Evolutionary conservation across 306 rosid species (phyloP).

Genomic region (Echinosophora koreensis): DNA sequence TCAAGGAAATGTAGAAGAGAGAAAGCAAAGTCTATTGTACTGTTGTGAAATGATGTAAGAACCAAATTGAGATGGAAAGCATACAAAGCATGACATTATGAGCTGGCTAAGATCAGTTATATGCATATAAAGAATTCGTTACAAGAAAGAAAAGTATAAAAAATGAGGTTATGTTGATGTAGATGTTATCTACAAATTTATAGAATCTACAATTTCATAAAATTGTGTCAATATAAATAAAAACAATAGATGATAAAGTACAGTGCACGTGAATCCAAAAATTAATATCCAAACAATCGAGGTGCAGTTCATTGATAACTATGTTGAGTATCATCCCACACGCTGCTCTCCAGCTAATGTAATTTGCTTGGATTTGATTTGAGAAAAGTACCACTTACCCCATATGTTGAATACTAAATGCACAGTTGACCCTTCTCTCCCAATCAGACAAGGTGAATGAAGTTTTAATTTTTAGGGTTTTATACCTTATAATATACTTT

Average conservation of each 20-base stretch:
- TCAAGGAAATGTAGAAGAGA: neutral
- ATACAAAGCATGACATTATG: neutral
- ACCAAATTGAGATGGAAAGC: conserved; percentile 17
- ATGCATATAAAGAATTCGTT: neutral
- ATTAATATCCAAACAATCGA: neutral
- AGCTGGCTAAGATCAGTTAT: neutral
- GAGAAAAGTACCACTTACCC: neutral
- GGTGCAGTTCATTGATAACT: neutral
- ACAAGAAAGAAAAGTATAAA: neutral
- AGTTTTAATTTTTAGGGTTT: neutral
- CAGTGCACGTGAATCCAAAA: neutral
- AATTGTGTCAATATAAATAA: too few species aligned
- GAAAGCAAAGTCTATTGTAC: neutral
- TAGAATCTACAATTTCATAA: too few species aligned
- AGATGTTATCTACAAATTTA: neutral
- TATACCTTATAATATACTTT: neutral
- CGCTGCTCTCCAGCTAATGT: neutral
- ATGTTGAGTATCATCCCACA: conserved; percentile 8
- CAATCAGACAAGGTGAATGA: neutral
- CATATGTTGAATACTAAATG: neutral
- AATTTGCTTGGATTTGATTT: neutral
- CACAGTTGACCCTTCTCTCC: neutral
- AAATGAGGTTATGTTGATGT: neutral
- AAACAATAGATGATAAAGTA: too few species aligned
- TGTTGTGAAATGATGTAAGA: neutral